Evolutionary conservation across 2,329 filamentous ascomycete genomes (phyloP), one percentile per base, ranked within the genome.

Genomic region (Magnaporthiopsis incrustans): DNA sequence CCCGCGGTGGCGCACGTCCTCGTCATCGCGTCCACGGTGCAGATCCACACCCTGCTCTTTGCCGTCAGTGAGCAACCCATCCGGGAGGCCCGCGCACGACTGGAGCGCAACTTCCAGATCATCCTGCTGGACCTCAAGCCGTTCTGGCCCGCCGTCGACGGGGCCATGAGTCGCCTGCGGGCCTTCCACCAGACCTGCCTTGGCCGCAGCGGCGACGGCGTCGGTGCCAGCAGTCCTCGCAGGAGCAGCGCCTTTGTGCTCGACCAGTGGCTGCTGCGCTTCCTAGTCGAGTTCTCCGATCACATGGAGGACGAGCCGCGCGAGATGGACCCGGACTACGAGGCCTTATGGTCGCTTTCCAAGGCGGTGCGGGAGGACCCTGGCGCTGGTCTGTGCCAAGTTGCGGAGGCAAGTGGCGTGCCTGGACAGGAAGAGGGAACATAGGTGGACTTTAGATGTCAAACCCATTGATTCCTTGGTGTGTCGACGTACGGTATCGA

Each of bases 41-140:
- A 80, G 61, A 73, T 81, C 15, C 78, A 81, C 64, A 80, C 72
- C 0, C 71, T 82, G 1, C 73, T 81, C 0, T 80, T 81, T 64
- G 71, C 71, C 60, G 69, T 69, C 1, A 71, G 75, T 26, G 73
- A 77, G 26, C 66, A 64, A 5, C 72, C 78, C 60, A 75, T 79
- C 10, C 64, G 67, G 0, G 67, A 70, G 4, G 76, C 78, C 2
- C 73, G 73, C 35, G 65, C 64, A 12, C 71, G 74, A 10, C 71
- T 82, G 1, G 77, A 78, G 66, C 71, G 71, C 26, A 82, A 82
- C 64, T 82, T 81, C 64, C 71, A 76, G 65, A 76, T 78, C 25
- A 53, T 53, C 44, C 68, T 82, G n/a, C 74, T 75, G 0, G 68
- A 73, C 7, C 66, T 82, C 44, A 70, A 76, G 38, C 70, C 68